phyloP scores from a whole-genome alignment of 352 stramenopile genomes.

The Phytopythium ostracodes region DNA sequence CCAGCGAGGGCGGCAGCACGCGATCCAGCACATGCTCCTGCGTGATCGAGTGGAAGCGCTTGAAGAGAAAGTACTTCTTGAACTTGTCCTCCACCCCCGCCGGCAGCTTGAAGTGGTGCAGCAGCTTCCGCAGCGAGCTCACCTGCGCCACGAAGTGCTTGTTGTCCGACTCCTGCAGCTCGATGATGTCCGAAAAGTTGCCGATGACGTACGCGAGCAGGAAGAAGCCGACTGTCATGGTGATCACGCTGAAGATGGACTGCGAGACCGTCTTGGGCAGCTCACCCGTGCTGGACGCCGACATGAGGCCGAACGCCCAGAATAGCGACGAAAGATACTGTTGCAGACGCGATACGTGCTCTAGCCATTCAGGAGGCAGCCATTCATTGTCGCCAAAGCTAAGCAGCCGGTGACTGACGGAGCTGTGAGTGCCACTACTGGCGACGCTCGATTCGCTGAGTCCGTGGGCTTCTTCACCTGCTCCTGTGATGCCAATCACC shows the following conservation, averaged over 20 bases:
- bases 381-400: slow-evolving; percentile 13
- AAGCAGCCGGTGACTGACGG: background rate
- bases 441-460: background rate
- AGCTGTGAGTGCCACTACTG: background rate
- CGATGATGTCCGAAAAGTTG: slow-evolving; percentile 54
- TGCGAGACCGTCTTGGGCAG: slow-evolving; percentile 41
- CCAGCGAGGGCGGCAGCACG: slow-evolving; percentile 45
- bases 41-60: slow-evolving; percentile 63
- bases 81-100: slow-evolving; percentile 43
- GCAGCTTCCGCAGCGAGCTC: slow-evolving; percentile 43
- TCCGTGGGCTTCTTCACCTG: background rate
- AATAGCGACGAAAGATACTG: slow-evolving; percentile 51
- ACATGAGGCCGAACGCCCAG: slow-evolving; percentile 56
- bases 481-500: background rate
- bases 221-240: slow-evolving; percentile 60
- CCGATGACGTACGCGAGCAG: slow-evolving; percentile 58
- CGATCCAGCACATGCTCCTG: slow-evolving; percentile 55
- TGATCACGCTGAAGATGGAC: slow-evolving; percentile 50
- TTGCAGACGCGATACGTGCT: slow-evolving; percentile 15
- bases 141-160: slow-evolving; percentile 54
- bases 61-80: slow-evolving; percentile 66
- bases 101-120: slow-evolving; percentile 48
- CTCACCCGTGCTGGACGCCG: slow-evolving; percentile 47
- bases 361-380: slow-evolving; percentile 12
- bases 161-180: slow-evolving; percentile 55